These are phyloP conservation scores for Royoungia palumana DNA, from an alignment of 768 basidiomycete species.

Conservation along the genomic window DNA sequence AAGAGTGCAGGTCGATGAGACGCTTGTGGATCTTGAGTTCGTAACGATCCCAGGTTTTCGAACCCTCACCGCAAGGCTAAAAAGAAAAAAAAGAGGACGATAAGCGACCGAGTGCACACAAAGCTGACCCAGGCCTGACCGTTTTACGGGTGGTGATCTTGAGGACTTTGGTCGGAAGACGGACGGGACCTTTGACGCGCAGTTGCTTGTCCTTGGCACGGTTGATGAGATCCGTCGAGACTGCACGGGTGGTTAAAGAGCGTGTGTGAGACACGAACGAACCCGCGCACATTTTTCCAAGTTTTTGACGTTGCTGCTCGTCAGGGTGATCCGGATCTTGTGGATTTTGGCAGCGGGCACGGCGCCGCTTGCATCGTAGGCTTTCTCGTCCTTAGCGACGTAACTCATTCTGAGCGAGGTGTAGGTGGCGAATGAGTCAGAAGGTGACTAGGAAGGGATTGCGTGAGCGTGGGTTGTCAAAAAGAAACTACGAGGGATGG, in stretches of 20 bases:
- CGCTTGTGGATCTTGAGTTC: slow-evolving; percentile 99
- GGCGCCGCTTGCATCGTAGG: slow-evolving; percentile 92
- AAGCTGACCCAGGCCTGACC: slow-evolving; percentile 43
- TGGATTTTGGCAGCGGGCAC: slow-evolving; percentile 90
- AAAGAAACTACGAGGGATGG: background rate
- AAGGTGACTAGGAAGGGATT: slow-evolving; percentile 64
- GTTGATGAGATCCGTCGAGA: slow-evolving; percentile 95
- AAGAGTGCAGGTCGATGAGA: slow-evolving; percentile 97
- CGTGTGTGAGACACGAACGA: background rate
- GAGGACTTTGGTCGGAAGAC: slow-evolving; percentile 97
- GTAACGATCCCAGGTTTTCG: slow-evolving; percentile 99
- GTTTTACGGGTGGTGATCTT: slow-evolving; percentile 99
- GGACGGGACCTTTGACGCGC: slow-evolving; percentile 97
- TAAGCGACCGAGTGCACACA: background rate
- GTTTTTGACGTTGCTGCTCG: slow-evolving; percentile 96
- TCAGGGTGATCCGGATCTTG: slow-evolving; percentile 99
- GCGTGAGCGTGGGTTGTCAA: background rate
- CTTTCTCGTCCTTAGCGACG: slow-evolving; percentile 98
- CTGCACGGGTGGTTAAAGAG: slow-evolving; percentile 39
- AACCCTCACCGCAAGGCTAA: slow-evolving; percentile 99
- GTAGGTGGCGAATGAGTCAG: slow-evolving; percentile 56
- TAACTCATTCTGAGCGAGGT: slow-evolving; percentile 73
- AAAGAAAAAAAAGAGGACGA: background rate
- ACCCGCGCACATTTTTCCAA: slow-evolving; percentile 89
- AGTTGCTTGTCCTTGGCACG: slow-evolving; percentile 99